Base-by-base conservation (phyloP, 306 rosid genomes). In the Vicia faba region DNA sequence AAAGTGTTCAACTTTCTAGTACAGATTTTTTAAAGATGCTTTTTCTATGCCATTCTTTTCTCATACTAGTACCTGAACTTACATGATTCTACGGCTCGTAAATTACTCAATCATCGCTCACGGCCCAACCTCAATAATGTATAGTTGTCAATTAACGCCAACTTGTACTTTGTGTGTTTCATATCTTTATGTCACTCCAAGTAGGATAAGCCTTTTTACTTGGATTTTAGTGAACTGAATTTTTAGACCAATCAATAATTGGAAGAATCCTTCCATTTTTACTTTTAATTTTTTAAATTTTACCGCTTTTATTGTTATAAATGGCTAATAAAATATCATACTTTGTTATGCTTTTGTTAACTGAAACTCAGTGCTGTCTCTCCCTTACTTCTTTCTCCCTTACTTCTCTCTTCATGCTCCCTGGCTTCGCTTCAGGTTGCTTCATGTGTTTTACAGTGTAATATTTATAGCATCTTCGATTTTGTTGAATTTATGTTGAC, bases 241-340 rank as follows among this genome's bases (percentile, higher is more conserved):
- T 58, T 81, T 69, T 73, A 55, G 70, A 69, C 71, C 82, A 64
- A 73, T 81, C 80, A 74, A 65, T 72, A 46, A 57, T 65, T 0
- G 61, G 61, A 57, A 49, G 63, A 64, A 57, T 64, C 51, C 68
- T 50, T 64, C 55, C 71, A 58, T 64, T 60, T 3, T 33, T 33
- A 33, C 31, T 29, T 57, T 20, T 23, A 25, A 14, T 8, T 9
- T 62, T 19, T 61, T 38, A 39, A 13, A 64, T 28, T 41, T 62
- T 40, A 43, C 15, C 12, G 12, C 26, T 49, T 63, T n/a, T 53
- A 61, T 63, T 65, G 61, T 53, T 69, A 59, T 73, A 61, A 48
- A 38, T 29, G 65, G 70, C 49, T 45, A 9, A 36, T 59, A 61
- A 55, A 61, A 58, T 29, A 23, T 70, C 66, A 25, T 61, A 63